These are phyloP conservation scores for Hypoxylon cercidicola DNA, from an alignment of 495 filamentous ascomycete species.

Conservation along the genomic window DNA sequence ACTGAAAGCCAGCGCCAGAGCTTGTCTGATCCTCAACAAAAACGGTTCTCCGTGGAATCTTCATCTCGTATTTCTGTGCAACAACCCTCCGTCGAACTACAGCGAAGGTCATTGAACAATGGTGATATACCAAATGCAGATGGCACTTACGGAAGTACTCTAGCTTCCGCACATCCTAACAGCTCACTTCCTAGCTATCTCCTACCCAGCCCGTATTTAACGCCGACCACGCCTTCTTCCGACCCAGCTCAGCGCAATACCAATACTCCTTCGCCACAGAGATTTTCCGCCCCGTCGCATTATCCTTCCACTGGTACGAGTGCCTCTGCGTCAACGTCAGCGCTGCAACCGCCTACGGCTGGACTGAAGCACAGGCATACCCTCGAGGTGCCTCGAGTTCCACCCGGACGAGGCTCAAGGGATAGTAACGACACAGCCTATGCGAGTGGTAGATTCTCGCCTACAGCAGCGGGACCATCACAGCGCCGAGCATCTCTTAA, in stretches of 20 bases:
- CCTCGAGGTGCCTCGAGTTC: constrained; percentile 79
- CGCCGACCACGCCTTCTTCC: constrained; percentile 55
- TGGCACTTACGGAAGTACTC: constrained; percentile 30
- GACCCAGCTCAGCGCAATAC: constrained; percentile 53
- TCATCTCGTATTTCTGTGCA: constrained; percentile 43
- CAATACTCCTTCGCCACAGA: constrained; percentile 63
- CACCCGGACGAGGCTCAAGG: constrained; percentile 59
- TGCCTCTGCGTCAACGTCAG: constrained; percentile 52
- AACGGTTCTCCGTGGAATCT: constrained; percentile 47
- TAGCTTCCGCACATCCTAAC: constrained; percentile 27
- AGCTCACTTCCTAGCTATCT: constrained; percentile 18
- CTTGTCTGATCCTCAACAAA: constrained; percentile 37
- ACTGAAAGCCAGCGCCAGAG: constrained; percentile 37
- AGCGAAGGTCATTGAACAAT: constrained; percentile 45
- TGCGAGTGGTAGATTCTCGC: constrained; percentile 85
- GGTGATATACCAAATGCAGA: constrained; percentile 47
- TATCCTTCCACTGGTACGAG: constrained; percentile 58
- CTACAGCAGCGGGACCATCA: constrained; percentile 61
- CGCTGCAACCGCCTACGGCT: constrained; percentile 53
- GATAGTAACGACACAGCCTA: constrained; percentile 72
- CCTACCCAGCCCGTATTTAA: constrained; percentile 46
- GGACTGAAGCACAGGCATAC: constrained; percentile 86
- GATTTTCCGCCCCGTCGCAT: constrained; percentile 79
- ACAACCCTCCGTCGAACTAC: constrained; percentile 47
- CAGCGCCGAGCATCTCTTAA: constrained; percentile 81